Percentiles rank a stretch among this genome's conserved stretches.
These are phyloP conservation scores for Chenopodium album DNA, from an alignment of 148 eudicot species.

Conservation along the genomic window DNA sequence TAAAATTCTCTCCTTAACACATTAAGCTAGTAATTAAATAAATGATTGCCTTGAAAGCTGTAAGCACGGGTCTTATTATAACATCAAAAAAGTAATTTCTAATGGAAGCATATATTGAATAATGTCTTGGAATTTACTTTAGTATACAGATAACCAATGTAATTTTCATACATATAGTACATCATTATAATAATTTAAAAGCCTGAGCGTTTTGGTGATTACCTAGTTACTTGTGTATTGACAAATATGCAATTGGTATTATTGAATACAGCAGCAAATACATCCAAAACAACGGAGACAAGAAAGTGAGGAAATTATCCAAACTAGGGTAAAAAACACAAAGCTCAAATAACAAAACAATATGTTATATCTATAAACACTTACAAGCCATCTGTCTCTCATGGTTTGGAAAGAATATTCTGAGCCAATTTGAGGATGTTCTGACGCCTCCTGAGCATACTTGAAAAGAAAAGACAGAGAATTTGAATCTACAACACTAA, in stretches of 20 bases:
- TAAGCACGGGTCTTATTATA: neutral
- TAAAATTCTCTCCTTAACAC: no score
- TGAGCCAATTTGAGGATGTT: conserved; percentile 46
- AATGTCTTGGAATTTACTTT: no score
- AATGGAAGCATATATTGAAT: neutral
- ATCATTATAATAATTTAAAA: no score
- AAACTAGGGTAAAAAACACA: neutral
- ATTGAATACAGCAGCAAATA: no score
- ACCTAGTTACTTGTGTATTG: neutral
- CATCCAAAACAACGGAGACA: no score
- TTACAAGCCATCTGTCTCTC: conserved; percentile 76
- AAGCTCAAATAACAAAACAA: conserved; percentile 20
- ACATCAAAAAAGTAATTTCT: neutral
- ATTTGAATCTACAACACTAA: conserved; percentile 86
- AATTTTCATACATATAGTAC: neutral
- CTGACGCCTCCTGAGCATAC: conserved; percentile 70
- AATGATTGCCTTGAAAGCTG: no score
- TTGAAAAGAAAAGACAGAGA: conserved; percentile 78
- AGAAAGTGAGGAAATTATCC: neutral
- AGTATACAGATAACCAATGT: no score
- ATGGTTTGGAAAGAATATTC: conserved; percentile 46
- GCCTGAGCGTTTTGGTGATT: neutral
- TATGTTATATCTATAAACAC: conserved; percentile 1
- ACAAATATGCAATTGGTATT: neutral
- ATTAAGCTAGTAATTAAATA: no score